Percentiles rank a stretch among this genome's conserved stretches.
Conservation (phyloP, 108 stramenopile species). For the Fistulifera solaris region DNA sequence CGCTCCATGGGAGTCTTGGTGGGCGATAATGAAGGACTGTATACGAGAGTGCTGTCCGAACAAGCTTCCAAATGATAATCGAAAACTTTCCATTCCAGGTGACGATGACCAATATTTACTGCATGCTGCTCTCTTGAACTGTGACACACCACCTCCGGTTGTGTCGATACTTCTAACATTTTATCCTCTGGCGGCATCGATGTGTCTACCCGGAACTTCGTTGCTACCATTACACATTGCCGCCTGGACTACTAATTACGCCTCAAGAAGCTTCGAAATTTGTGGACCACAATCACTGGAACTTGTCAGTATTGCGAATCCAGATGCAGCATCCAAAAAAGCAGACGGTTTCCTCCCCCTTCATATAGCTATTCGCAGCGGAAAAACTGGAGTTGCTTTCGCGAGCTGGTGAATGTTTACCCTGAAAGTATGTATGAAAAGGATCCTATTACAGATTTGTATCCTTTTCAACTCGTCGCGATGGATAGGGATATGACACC, state of each 20-base stretch:
- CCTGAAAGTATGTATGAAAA: neutral
- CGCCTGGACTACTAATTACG: slow-evolving; percentile 2
- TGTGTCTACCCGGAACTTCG: slow-evolving; percentile 7
- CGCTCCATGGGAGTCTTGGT: slow-evolving; percentile 12
- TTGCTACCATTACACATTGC: slow-evolving; percentile 11
- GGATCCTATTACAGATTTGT: slow-evolving; percentile 5
- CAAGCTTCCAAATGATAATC: neutral
- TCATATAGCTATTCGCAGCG: slow-evolving; percentile 21
- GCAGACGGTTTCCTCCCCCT: slow-evolving; percentile 15
- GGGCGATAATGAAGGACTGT: slow-evolving; percentile 9
- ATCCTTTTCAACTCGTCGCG: slow-evolving; percentile 12
- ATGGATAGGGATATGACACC: neutral
- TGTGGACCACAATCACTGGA: neutral
- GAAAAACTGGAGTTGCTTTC: slow-evolving; percentile 7
- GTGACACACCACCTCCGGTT: slow-evolving; percentile 18
- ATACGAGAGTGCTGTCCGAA: slow-evolving; percentile 24
- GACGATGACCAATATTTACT: slow-evolving; percentile 16
- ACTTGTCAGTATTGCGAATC: slow-evolving; percentile 10
- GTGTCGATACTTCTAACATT: slow-evolving; percentile 19
- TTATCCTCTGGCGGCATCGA: slow-evolving; percentile 8
- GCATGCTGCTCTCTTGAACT: slow-evolving; percentile 22
- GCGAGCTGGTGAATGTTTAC: slow-evolving; percentile 1
- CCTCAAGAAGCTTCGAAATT: slow-evolving; percentile 5
- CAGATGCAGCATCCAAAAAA: slow-evolving; percentile 7
- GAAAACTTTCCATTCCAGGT: neutral